phyloP scores from a whole-genome alignment of 2,329 filamentous ascomycete species.

The Penicillium vulpinum region DNA sequence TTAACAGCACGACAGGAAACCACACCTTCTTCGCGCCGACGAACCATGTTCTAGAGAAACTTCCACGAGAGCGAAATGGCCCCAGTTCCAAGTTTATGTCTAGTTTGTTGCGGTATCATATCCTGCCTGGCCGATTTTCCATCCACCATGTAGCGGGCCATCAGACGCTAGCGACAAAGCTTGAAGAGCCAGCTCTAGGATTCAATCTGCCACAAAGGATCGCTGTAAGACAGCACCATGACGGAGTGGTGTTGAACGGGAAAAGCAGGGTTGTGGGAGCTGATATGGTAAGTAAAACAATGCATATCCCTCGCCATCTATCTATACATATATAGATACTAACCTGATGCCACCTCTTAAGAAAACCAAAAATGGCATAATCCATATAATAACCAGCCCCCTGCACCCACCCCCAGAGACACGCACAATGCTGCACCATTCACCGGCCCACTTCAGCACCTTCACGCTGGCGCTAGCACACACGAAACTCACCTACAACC shows the following conservation, averaged over 20 bases:
- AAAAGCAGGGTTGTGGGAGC: constrained; percentile 68
- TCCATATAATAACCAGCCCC: constrained; percentile 73
- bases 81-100: constrained; percentile 61
- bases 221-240: constrained; percentile 59
- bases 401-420: constrained; percentile 73
- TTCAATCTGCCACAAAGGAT: constrained; percentile 68
- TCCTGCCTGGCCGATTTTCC: constrained; percentile 64
- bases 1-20: constrained; percentile 67
- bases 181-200: constrained; percentile 61
- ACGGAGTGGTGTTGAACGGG: constrained; percentile 73
- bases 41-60: constrained; percentile 66
- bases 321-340: neutral
- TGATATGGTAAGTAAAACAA: constrained; percentile 61
- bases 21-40: constrained; percentile 80
- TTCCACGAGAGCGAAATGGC: constrained; percentile 56
- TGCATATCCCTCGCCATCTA: neutral
- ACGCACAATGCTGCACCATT: constrained; percentile 59
- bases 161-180: constrained; percentile 72
- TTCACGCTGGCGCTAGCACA: constrained; percentile 71
- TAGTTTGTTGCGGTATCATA: constrained; percentile 71
- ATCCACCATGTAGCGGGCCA: constrained; percentile 61
- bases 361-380: constrained; percentile 74
- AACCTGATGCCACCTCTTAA: constrained; percentile 45
- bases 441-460: constrained; percentile 68
- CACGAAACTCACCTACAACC: constrained; percentile 66